Base-by-base conservation (phyloP, 106 monocot species). In the Platanthera zijinensis region DNA sequence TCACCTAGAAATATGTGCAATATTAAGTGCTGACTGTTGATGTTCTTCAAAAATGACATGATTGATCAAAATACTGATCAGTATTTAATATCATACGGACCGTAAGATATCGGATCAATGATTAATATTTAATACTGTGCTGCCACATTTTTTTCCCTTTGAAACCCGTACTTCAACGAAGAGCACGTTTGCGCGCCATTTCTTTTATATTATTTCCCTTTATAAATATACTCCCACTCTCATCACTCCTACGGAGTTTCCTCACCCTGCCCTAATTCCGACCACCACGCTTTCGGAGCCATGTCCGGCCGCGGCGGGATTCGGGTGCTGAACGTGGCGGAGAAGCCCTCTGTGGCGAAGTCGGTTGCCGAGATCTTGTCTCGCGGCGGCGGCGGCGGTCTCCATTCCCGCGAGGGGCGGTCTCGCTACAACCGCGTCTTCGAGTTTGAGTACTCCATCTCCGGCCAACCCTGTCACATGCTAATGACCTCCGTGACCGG, bases 271-370 rank as follows among this genome's bases (percentile, higher is more conserved):
- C 53, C 57, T 28, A 74, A 57, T 57, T 57, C 46, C 75, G 21
- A 32, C 61, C 10, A n/a, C 6, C 56, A 13, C 10, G 47, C 63
- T 28, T 64, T 39, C 57, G 22, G 5, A 6, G 21, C 32, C 25
- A 82, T 76, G 79, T 69, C 77, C 75, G 79, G 46, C 17, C 51
- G 85, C 25, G 74, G 83, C 51, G n/a, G 25, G 48, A 83, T 89
- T 52, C 81, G 87, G 28, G 96, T 86, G 68, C 87, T 96, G 67
- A 96, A 96, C 78, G 96, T 93, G 79, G 96, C 96, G 69, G 96
- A 96, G 90, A 96, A 93, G 85, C 96, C 96, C 5, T 96, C 93
- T 59, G 96, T 96, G 62, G 96, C 96, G 57, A 96, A 96, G 74
- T 74, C 92, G 19, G 89, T 93, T 71, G 69, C 96, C 73, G 93